Evolutionary conservation across 257 asterid species (phyloP).

Genomic region (Solanum rostratum): DNA sequence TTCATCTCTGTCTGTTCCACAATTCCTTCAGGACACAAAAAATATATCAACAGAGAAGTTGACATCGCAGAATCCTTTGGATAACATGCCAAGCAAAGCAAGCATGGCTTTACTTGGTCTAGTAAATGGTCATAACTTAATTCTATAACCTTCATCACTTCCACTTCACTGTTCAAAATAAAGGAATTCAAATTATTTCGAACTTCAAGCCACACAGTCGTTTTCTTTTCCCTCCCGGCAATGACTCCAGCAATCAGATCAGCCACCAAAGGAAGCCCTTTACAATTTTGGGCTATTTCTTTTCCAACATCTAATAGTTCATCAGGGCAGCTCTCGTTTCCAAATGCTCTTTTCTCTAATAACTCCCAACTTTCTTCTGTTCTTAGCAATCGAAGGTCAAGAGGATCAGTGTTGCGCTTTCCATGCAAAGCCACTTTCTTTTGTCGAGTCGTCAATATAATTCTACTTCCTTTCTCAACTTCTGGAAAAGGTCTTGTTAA

Average conservation of each 20-base stretch:
- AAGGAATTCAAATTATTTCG: background rate
- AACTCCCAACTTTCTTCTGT: constrained; percentile 9
- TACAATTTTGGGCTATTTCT: constrained; percentile 6
- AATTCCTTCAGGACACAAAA: background rate
- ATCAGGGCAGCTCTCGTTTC: background rate
- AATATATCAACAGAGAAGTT: background rate
- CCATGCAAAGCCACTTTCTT: background rate
- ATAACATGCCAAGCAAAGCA: constrained; percentile 14
- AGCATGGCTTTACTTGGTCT: constrained; percentile 5
- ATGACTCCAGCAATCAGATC: constrained; percentile 14
- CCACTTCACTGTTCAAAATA: background rate
- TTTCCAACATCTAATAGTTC: constrained; percentile 4
- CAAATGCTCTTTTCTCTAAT: constrained; percentile 2
- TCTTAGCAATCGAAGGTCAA: background rate
- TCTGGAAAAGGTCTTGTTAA: background rate
- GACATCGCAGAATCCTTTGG: background rate
- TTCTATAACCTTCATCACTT: constrained; percentile 4
- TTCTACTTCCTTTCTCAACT: background rate
- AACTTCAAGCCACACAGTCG: constrained; percentile 1
- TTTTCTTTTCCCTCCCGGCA: background rate
- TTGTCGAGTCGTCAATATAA: constrained; percentile 1
- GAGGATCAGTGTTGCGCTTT: background rate
- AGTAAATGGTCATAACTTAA: constrained; percentile 18
- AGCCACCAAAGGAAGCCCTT: constrained; percentile 14
- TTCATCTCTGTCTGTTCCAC: background rate